phyloP scores from a whole-genome alignment of 352 stramenopile species.

The Phytophthora lateralis region DNA sequence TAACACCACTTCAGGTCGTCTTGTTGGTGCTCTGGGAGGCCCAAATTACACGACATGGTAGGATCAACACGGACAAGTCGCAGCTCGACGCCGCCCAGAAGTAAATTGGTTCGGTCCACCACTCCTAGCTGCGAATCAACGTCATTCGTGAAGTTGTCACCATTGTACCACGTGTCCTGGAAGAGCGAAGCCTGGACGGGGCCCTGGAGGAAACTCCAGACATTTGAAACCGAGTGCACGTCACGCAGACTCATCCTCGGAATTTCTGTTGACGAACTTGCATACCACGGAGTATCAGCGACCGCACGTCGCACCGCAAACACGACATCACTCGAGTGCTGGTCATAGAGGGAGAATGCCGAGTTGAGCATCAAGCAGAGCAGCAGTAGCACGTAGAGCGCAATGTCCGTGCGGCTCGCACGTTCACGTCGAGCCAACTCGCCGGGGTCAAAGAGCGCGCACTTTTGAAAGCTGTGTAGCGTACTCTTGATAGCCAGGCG shows the following conservation, averaged over 20 bases:
- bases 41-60: slow-evolving; percentile 25
- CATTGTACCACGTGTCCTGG: slow-evolving; percentile 62
- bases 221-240: slow-evolving; percentile 46
- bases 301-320: slow-evolving; percentile 34
- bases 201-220: slow-evolving; percentile 59
- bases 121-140: slow-evolving; percentile 59
- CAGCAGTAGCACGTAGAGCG: slow-evolving; percentile 53
- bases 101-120: slow-evolving; percentile 47
- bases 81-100: slow-evolving; percentile 68
- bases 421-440: slow-evolving; percentile 54
- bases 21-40: background rate
- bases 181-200: slow-evolving; percentile 54
- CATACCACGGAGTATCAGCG: slow-evolving; percentile 26
- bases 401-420: slow-evolving; percentile 43
- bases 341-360: slow-evolving; percentile 48
- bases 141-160: slow-evolving; percentile 49
- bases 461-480: slow-evolving; percentile 73
- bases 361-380: slow-evolving; percentile 54
- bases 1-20: slow-evolving; percentile 38
- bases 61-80: slow-evolving; percentile 52
- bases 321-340: slow-evolving; percentile 44
- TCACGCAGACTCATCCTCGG: slow-evolving; percentile 32
- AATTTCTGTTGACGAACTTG: background rate
- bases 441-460: slow-evolving; percentile 59
- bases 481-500: slow-evolving; percentile 67